Base-by-base conservation (phyloP, 805 yeast species). In the Candida nitratophila region DNA sequence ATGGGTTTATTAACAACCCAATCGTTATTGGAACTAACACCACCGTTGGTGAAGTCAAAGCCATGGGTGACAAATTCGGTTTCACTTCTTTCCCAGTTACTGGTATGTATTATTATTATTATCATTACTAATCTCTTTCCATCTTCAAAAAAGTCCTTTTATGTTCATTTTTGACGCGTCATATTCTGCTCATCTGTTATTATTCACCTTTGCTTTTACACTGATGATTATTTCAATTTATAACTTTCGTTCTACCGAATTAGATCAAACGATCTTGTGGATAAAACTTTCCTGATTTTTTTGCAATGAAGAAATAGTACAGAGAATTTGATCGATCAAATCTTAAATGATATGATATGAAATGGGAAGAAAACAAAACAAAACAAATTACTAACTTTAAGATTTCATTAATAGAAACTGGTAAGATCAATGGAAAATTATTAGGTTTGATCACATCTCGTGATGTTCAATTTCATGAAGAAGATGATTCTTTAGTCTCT, bases 181-280 rank as follows among this genome's bases (percentile, higher is more conserved):
- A n/a, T n/a, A n/a, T n/a, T n/a, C n/a, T 26, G 7, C 29, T 8
- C 7, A 26, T 26, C 7, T 26, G 10, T 26, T 26, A 26, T 26
- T 26, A 11, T 26, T 40, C 38, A 32, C 37, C 40, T 27, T 33
- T 20, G 21, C n/a, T 38, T 37, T 20, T 26, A 47, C 43, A 54
- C 44, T 49, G 32, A 63, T 80, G 86, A 81, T 80, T 85, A 81
- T 74, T 61, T 61, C 61, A 53, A 55, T 57, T 48, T 65, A 74
- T 86, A 89, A 91, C 98, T 91, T 91, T 91, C 99, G 98, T 91
- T 91, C 99, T 91, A 83, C 98, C 96, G 96, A 83, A 63, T 69
- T 65, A 60, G 95, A 84, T 86, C 93, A 81, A 82, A 84, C 95
- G 93, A 89, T 86, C 95, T 78, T 88, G 96, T 69, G 95, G 97